Evolutionary conservation across 2,329 filamentous ascomycete genomes (phyloP).

Genomic region (Cercospora sp.): DNA sequence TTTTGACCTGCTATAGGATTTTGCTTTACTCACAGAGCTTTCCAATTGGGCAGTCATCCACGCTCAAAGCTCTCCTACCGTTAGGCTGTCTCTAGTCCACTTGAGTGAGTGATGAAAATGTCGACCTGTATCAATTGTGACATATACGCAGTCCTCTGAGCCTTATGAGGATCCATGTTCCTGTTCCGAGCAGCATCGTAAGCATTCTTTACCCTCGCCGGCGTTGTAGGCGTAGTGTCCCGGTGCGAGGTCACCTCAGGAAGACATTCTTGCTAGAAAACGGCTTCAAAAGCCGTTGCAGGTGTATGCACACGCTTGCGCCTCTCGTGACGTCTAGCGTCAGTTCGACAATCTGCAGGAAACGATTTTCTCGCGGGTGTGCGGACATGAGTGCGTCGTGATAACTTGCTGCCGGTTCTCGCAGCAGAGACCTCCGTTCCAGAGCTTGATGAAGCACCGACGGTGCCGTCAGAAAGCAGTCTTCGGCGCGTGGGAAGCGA

Average conservation of each 20-base stretch:
- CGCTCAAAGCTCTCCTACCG: neutral
- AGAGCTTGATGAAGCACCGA: neutral
- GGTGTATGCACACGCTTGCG: neutral
- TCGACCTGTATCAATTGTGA: neutral
- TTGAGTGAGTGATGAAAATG: neutral
- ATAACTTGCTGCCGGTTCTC: neutral
- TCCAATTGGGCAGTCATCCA: neutral
- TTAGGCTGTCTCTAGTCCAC: neutral
- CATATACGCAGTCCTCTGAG: neutral
- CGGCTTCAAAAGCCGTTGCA: neutral
- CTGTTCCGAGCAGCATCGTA: neutral
- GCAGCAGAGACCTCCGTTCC: neutral
- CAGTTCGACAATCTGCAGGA: neutral
- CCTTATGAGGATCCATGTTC: neutral
- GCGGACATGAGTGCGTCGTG: neutral
- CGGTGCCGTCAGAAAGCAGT: neutral
- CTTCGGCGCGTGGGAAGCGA: neutral
- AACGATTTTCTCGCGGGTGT: neutral
- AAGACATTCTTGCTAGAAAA: neutral
- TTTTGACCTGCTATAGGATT: neutral
- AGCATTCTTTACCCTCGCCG: neutral
- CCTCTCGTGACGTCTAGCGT: neutral
- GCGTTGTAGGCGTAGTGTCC: neutral
- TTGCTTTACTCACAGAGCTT: neutral
- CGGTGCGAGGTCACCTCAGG: neutral